A percentile compares a stretch with the other conserved stretches of the same genome.
Conservation (phyloP, 2,329 filamentous ascomycete genomes). For the Colletotrichum sp. region DNA sequence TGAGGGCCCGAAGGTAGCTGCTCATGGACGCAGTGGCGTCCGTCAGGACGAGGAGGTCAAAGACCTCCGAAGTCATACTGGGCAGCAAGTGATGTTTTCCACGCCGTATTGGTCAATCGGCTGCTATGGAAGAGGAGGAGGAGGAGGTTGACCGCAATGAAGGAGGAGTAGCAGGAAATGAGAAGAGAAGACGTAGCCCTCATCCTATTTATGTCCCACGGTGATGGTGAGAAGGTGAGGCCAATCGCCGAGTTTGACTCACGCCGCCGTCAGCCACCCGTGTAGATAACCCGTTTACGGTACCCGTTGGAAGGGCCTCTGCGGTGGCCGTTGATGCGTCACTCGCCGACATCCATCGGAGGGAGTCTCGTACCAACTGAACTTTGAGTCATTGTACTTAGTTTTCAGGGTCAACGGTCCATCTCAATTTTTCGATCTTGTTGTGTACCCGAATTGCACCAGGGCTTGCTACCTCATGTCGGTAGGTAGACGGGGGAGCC, state of each 20-base stretch:
- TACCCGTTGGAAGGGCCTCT: neutral
- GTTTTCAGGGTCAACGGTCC: neutral
- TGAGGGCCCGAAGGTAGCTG: slow-evolving; percentile 46
- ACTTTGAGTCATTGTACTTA: neutral
- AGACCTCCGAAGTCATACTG: slow-evolving; percentile 23
- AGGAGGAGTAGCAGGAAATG: neutral
- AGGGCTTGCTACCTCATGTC: neutral
- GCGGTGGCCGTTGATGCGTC: neutral
- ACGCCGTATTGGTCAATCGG: neutral
- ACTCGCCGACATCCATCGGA: neutral
- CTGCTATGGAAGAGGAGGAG: too few species aligned
- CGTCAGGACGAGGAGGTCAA: slow-evolving; percentile 51
- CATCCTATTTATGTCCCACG: neutral
- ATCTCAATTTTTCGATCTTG: neutral
- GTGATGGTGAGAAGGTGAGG: neutral
- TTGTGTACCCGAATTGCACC: neutral
- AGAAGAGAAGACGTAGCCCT: neutral
- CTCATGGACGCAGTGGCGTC: slow-evolving; percentile 53
- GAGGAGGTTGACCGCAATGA: neutral
- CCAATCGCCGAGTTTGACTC: neutral
- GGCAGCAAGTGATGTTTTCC: neutral
- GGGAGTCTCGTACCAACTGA: neutral
- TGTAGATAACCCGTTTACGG: neutral
- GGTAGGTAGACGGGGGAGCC: neutral
- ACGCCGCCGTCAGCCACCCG: neutral